phyloP scores from a whole-genome alignment of 495 filamentous ascomycete genomes.

The Pseudoneurospora amorphoporcata region DNA sequence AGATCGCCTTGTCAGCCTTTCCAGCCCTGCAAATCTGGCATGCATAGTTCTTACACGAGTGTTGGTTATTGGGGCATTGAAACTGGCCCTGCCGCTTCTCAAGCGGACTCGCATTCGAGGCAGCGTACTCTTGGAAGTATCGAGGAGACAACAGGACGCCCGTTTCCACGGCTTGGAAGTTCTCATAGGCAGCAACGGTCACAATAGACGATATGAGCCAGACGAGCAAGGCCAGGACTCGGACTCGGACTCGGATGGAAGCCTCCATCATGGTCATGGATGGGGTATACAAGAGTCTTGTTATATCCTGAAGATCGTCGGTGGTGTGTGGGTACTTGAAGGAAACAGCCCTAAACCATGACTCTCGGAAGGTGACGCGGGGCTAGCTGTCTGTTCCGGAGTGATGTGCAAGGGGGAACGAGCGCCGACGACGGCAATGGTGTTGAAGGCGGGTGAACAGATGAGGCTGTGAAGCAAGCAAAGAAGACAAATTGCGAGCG shows the following conservation, averaged over 20 bases:
- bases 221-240: not conserved
- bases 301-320: not conserved
- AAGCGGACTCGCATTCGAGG: slow-evolving; percentile 6
- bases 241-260: not conserved
- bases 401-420: not conserved
- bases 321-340: not conserved
- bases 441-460: not conserved
- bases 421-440: not conserved
- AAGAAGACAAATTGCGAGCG: not conserved
- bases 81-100: slow-evolving; percentile 2
- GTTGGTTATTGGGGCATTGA: not conserved
- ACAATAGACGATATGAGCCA: not conserved
- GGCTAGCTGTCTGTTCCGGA: not conserved
- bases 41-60: slow-evolving; percentile 9
- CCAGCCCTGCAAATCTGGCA: not conserved
- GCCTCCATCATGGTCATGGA: not conserved
- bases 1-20: not conserved
- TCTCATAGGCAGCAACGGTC: not conserved
- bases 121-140: slow-evolving; percentile 1
- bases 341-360: not conserved
- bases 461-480: not conserved
- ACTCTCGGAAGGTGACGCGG: not conserved
- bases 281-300: not conserved
- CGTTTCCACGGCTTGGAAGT: slow-evolving; percentile 12
- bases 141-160: slow-evolving; percentile 9